Conservation (phyloP, 257 asterid species). For the Sherardia arvensis region DNA sequence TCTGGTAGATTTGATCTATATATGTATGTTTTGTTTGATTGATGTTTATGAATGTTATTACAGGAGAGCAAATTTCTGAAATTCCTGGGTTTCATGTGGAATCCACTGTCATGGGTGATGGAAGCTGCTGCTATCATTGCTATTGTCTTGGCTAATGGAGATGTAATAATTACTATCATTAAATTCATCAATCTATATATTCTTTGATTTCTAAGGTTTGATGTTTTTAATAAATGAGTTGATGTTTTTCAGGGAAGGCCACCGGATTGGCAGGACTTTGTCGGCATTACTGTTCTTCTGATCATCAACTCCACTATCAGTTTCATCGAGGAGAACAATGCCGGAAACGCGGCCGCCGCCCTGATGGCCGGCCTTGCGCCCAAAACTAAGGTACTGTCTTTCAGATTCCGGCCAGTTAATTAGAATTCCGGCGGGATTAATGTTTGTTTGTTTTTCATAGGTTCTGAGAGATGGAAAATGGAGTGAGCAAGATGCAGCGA, state of each 20-base stretch:
- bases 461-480: constrained; percentile 54
- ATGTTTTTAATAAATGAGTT: neutral
- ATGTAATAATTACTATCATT: constrained; percentile 31
- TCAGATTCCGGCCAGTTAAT: neutral
- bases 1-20: neutral
- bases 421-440: too few species aligned
- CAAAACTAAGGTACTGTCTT: constrained; percentile 39
- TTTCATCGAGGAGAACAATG: constrained; percentile 62
- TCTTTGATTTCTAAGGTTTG: neutral
- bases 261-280: constrained; percentile 49
- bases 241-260: constrained; percentile 28
- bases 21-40: neutral
- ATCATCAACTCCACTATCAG: constrained; percentile 60
- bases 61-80: constrained; percentile 61
- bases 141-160: constrained; percentile 52
- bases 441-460: constrained; percentile 13
- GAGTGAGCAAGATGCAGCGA: constrained; percentile 59
- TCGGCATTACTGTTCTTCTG: constrained; percentile 46
- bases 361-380: constrained; percentile 78
- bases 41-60: neutral
- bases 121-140: constrained; percentile 74
- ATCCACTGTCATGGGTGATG: constrained; percentile 78
- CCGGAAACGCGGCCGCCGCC: constrained; percentile 76
- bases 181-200: too few species aligned
- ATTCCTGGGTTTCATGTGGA: constrained; percentile 80